phyloP scores from a whole-genome alignment of 2,329 filamentous ascomycete genomes.

The Cladosporium sp. region DNA sequence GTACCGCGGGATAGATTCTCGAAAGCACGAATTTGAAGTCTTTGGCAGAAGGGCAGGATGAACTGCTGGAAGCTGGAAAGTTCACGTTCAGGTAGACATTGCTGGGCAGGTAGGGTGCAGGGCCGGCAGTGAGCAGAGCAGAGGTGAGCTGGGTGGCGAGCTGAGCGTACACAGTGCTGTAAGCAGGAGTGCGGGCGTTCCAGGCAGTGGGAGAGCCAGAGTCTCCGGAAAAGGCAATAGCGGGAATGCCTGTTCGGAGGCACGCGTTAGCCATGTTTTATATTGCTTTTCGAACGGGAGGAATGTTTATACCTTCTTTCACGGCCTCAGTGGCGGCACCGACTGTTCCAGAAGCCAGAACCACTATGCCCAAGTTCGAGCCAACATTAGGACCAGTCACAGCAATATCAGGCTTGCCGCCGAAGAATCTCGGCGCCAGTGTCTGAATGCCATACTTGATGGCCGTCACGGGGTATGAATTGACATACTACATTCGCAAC shows the following conservation, averaged over 20 bases:
- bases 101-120: conserved; percentile 59
- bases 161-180: conserved; percentile 60
- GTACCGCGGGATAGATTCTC: conserved; percentile 50
- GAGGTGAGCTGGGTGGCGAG: conserved; percentile 55
- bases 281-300: background rate
- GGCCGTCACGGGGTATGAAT: conserved; percentile 63
- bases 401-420: conserved; percentile 56
- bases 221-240: conserved; percentile 63
- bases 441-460: conserved; percentile 60
- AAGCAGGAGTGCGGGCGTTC: conserved; percentile 47
- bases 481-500: conserved; percentile 56
- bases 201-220: conserved; percentile 50
- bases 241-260: conserved; percentile 49
- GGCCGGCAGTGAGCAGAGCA: conserved; percentile 50
- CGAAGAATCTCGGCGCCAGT: conserved; percentile 53
- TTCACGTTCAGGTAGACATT: conserved; percentile 66
- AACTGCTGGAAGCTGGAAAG: conserved; percentile 51
- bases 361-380: conserved; percentile 54
- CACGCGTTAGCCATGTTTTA: conserved; percentile 1
- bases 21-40: conserved; percentile 63
- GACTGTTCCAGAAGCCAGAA: conserved; percentile 63
- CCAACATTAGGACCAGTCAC: conserved; percentile 57
- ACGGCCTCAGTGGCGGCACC: conserved; percentile 60
- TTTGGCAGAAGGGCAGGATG: conserved; percentile 46
- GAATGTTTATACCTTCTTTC: conserved; percentile 28